Percentiles rank a stretch among this genome's conserved stretches.
Conservation (phyloP, 495 filamentous ascomycete species). For the Tuber borchii region DNA sequence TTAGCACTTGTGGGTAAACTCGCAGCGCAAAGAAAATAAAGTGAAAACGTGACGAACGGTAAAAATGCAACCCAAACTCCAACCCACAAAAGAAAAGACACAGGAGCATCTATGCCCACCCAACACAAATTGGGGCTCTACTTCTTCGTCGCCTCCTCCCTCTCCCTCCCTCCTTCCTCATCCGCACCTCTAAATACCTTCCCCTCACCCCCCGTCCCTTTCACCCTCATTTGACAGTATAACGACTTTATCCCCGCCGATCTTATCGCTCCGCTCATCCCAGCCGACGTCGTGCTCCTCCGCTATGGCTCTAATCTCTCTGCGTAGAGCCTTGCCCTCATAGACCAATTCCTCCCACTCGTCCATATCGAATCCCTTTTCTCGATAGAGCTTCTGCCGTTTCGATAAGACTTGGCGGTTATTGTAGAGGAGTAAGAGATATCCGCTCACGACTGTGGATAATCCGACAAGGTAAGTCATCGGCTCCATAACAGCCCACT, state of each 20-base stretch:
- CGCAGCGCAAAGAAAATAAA: not conserved
- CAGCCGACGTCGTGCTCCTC: constrained; percentile 91
- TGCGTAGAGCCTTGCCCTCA: constrained; percentile 69
- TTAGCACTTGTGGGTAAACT: not conserved
- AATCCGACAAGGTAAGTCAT: constrained; percentile 52
- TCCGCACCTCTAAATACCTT: not conserved
- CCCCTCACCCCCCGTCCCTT: not conserved
- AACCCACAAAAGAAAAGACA: not conserved
- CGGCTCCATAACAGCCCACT: constrained; percentile 87
- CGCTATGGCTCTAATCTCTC: constrained; percentile 74
- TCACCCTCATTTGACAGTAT: constrained; percentile 61
- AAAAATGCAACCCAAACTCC: not conserved
- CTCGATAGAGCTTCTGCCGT: constrained; percentile 71
- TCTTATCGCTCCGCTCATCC: constrained; percentile 68
- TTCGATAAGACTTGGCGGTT: constrained; percentile 75
- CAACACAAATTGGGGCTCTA: not conserved
- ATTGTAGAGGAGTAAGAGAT: constrained; percentile 89
- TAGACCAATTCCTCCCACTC: constrained; percentile 75
- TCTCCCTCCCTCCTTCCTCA: constrained; percentile 6
- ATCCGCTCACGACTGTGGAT: constrained; percentile 76
- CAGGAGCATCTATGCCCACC: not conserved
- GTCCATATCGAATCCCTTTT: constrained; percentile 63
- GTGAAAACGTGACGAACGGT: not conserved
- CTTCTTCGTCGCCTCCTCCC: not conserved
- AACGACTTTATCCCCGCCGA: constrained; percentile 65